Evolutionary conservation across 1,284 basidiomycete genomes (phyloP), one percentile per base, ranked within the genome.

Genomic region (Ustilago tritici): DNA sequence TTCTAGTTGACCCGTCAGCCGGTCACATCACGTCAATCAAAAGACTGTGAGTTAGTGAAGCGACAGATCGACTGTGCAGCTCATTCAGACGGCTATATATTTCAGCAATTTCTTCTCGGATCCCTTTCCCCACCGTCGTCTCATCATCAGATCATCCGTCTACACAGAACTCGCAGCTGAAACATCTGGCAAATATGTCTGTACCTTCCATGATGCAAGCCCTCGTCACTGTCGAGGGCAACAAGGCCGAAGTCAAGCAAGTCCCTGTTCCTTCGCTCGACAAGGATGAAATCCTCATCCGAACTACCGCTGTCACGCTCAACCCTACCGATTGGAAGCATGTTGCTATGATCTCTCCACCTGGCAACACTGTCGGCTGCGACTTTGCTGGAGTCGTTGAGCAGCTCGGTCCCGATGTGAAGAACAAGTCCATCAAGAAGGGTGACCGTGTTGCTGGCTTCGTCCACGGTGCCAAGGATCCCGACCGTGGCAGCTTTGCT

Each of bases 371-470:
- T 8, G 83, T 90, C 11, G 92, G 92, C 6, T 88, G 86, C 19
- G 92, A 92, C 78, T 89, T 88, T 54, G 88, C 89, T 35, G 91
- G 92, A 12, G 86, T 88, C 4, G 89, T 92, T 28, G 88, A 88
- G 28, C 87, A 88, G 56, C 82, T 91, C 41, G 91, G 73, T 1
- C 64, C 71, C 31, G 41, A 69, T 12, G 71, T 69, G 35, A 61
- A 70, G 41, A 65, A 86, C 41, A 88, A 56, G 11, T 56, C 61
- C n/a, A 61, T 91, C 79, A 84, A 87, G 54, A 88, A 89, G 41
- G 91, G 91, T 3, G 90, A 92, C 80, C 87, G 88, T 81, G 89
- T 92, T 14, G 88, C 88, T 4, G 88, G 88, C 11, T 86, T 87
- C 60, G 88, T 89, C 8, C 87, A 88, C 72, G 89, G 89, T 36